Conservation (phyloP, 2,329 filamentous ascomycete genomes). For the Davidsoniella virescens region DNA sequence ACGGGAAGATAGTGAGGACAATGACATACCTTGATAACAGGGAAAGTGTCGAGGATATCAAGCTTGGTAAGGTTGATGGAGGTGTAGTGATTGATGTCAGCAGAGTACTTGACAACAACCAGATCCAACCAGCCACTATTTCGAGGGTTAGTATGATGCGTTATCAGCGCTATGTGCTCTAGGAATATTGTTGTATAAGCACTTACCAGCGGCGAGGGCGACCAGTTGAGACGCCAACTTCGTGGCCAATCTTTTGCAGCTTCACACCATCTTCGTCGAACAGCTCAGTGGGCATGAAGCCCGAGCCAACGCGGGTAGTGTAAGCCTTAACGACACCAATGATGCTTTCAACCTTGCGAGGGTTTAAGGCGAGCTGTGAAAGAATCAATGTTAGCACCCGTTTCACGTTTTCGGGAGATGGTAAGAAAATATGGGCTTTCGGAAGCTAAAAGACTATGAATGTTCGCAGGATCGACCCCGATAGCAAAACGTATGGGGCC, state of each 20-base stretch:
- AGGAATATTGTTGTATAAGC: background rate
- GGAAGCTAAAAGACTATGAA: constrained; percentile 1
- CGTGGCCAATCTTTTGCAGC: constrained; percentile 29
- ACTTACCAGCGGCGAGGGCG: constrained; percentile 11
- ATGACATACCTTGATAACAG: constrained; percentile 41
- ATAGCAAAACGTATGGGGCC: background rate
- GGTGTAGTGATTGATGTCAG: constrained; percentile 35
- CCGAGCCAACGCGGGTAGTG: constrained; percentile 43
- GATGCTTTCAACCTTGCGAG: constrained; percentile 38
- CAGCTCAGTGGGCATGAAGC: constrained; percentile 47
- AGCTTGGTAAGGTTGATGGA: constrained; percentile 35
- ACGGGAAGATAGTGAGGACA: background rate
- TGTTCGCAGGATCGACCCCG: background rate
- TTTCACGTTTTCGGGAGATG: background rate
- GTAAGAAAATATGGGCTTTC: too few relatives aligned
- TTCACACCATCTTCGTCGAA: constrained; percentile 22
- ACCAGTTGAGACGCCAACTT: constrained; percentile 16
- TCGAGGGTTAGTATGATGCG: background rate
- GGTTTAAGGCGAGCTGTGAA: constrained; percentile 22
- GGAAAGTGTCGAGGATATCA: constrained; percentile 58
- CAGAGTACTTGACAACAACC: constrained; percentile 49
- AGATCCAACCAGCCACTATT: constrained; percentile 41
- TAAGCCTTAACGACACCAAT: constrained; percentile 48
- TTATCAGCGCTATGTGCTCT: too few relatives aligned
- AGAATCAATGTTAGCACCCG: constrained; percentile 4